Percentiles rank a stretch among this genome's conserved stretches.
Evolutionary conservation across 306 rosid species (phyloP).

Genomic region (Senna tora): DNA sequence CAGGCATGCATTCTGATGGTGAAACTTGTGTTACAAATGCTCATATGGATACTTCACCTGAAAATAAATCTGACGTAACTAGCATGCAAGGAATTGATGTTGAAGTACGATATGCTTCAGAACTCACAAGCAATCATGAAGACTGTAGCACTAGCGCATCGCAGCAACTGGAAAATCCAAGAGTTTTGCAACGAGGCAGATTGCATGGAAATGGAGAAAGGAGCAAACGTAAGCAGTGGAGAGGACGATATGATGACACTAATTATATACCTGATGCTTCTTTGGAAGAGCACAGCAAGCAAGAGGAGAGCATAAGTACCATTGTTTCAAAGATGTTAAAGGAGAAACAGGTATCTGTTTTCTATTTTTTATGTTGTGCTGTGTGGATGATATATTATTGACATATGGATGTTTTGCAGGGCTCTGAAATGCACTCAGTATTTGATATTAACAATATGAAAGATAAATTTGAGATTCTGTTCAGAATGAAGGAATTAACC

Average conservation of each 20-base stretch:
- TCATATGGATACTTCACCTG: constrained; percentile 71
- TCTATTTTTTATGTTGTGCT: constrained; percentile 25
- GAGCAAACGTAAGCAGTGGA: constrained; percentile 93
- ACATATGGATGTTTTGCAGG: constrained; percentile 54
- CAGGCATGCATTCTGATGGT: constrained; percentile 76
- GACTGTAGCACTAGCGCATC: constrained; percentile 97
- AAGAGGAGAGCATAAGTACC: constrained; percentile 56
- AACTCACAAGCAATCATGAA: constrained; percentile 60
- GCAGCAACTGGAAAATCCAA: constrained; percentile 60
- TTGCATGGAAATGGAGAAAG: constrained; percentile 69
- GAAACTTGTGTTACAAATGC: constrained; percentile 72
- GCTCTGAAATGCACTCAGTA: constrained; percentile 57
- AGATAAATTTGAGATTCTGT: constrained; percentile 77
- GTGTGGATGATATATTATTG: constrained; percentile 33
- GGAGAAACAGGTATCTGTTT: constrained; percentile 71
- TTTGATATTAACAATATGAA: constrained; percentile 52
- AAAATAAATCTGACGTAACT: constrained; percentile 68
- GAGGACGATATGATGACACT: constrained; percentile 80
- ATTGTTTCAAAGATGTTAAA: constrained; percentile 46
- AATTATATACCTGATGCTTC: constrained; percentile 49
- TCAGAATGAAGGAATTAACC: constrained; percentile 89
- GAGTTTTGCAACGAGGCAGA: constrained; percentile 61
- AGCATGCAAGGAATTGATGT: constrained; percentile 64
- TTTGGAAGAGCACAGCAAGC: constrained; percentile 55
- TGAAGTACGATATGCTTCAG: constrained; percentile 73